Evolutionary conservation across 228 moss, liverwort and hornwort species (phyloP), one percentile per base, ranked within the genome.

Genomic region (Sphagnum magellanicum): DNA sequence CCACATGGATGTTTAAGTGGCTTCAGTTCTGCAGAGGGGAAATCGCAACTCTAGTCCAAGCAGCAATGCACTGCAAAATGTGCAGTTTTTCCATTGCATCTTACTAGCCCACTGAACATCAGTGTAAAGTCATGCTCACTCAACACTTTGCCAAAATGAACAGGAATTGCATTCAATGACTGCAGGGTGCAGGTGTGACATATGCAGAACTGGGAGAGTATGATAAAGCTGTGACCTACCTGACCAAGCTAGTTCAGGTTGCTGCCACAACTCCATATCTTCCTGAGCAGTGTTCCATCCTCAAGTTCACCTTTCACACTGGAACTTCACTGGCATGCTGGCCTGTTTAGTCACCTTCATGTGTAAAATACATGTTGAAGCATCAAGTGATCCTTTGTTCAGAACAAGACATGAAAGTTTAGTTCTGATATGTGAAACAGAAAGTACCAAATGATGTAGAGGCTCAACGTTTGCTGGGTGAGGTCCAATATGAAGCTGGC

Each of bases 181-280:
- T 72, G 67, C 84, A 97, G 98, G 90, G 90, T 73, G 98, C 90
- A 75, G 93, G 88, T 69, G 91, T 91, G 8, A 90, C 81, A 55
- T 98, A 92, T 72, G 93, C 91, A 64, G 85, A 98, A 70, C 88
- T 98, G 52, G 98, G 98, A 74, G 93, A 98, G 52, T 93, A 80
- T 72, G 82, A 89, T 75, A 93, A 92, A 80, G 90, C 93, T 77
- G 87, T 81, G 52, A 73, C 81, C 17, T 90, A 86, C 75, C 87
- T 98, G 14, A 79, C 87, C 53, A 98, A 90, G 71, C 82, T 98
- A 74, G 81, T 86, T 63, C 83, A 88, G 90, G 97, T 97, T 50
- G 4, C 32, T 52, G 50, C 60, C 49, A 51, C 32, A 65, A 46
- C 9, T 51, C 50, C 6, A 32, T 11, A 9, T 50, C 48, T 52